These are phyloP conservation scores for Wickerhamomyces alni DNA, from an alignment of 805 yeast species.

Conservation along the genomic window DNA sequence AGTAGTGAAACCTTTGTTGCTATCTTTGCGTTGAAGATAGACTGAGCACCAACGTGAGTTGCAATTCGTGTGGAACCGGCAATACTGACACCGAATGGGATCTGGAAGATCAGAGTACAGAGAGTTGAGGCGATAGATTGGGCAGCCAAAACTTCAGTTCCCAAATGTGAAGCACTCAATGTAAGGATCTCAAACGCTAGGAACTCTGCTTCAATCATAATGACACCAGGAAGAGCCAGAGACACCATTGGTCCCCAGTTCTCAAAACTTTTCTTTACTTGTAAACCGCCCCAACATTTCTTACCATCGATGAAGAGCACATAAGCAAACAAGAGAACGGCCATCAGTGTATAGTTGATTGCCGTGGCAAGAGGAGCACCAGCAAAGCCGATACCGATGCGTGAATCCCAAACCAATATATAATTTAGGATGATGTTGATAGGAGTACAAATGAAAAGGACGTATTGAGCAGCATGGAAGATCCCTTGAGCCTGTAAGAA, in stretches of 20 bases:
- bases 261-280: constrained; percentile 16
- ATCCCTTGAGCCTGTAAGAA: constrained; percentile 74
- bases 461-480: constrained; percentile 67
- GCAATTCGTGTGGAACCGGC: constrained; percentile 62
- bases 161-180: constrained; percentile 52
- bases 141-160: constrained; percentile 55
- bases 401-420: constrained; percentile 54
- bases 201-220: constrained; percentile 63
- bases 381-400: constrained; percentile 57
- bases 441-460: constrained; percentile 57
- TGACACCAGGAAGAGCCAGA: constrained; percentile 55
- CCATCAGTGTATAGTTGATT: constrained; percentile 57
- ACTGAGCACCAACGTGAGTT: constrained; percentile 44
- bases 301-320: constrained; percentile 37
- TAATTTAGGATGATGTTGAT: constrained; percentile 54
- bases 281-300: constrained; percentile 30
- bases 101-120: constrained; percentile 50
- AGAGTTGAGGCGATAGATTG: constrained; percentile 57
- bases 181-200: constrained; percentile 62
- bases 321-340: constrained; percentile 47
- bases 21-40: constrained; percentile 31
- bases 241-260: constrained; percentile 46
- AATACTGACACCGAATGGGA: constrained; percentile 58
- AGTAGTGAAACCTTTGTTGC: constrained; percentile 37
- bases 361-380: constrained; percentile 75